Evolutionary conservation across 75 land plant genomes (phyloP).

Genomic region (Larix kaempferi): DNA sequence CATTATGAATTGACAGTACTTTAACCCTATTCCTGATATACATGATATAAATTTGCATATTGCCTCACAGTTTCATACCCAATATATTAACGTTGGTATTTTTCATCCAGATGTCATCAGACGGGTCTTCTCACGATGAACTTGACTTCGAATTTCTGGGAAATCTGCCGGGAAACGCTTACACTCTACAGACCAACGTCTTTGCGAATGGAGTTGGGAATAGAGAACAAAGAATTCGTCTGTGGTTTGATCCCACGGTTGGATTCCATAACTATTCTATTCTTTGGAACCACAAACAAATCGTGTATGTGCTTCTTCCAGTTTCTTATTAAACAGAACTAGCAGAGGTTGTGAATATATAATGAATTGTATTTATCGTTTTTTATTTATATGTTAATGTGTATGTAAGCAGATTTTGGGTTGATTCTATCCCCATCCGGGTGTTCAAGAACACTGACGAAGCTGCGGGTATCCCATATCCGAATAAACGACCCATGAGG

Average conservation of each 20-base stretch:
- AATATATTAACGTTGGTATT: background rate
- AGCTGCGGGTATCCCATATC: slow-evolving; percentile 37
- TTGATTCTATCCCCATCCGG: slow-evolving; percentile 65
- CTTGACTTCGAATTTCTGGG: slow-evolving; percentile 69
- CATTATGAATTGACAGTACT: background rate
- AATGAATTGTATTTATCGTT: background rate
- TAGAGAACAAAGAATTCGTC: slow-evolving; percentile 41
- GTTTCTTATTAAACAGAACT: no score
- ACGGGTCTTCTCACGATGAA: slow-evolving; percentile 29
- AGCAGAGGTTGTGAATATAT: background rate
- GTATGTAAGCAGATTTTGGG: slow-evolving; percentile 36
- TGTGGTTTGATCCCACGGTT: slow-evolving; percentile 54
- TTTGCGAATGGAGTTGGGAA: slow-evolving; percentile 41
- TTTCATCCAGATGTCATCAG: slow-evolving; percentile 14
- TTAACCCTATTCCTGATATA: background rate
- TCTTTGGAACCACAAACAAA: slow-evolving; percentile 50
- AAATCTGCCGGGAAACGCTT: slow-evolving; percentile 27
- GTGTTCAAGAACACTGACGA: slow-evolving; percentile 45
- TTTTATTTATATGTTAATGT: background rate
- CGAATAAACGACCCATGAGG: slow-evolving; percentile 37
- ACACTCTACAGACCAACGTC: slow-evolving; percentile 49
- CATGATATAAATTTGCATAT: background rate
- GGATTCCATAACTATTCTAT: slow-evolving; percentile 46
- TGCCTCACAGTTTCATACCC: background rate
- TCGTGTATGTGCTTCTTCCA: slow-evolving; percentile 24